phyloP scores from a whole-genome alignment of 345 rosid genomes.

The Psidium guajava region DNA sequence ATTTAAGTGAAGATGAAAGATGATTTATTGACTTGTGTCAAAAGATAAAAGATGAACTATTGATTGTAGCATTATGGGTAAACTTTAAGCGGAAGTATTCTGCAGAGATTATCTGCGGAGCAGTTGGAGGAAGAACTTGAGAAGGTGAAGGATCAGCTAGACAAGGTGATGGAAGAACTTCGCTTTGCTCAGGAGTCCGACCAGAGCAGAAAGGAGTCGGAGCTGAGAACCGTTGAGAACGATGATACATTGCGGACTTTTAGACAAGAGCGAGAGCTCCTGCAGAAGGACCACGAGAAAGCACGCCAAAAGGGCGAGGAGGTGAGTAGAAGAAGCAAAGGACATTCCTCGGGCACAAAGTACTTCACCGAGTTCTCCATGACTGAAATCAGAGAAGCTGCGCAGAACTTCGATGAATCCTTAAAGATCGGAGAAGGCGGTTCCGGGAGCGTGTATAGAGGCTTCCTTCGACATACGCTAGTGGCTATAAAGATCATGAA shows the following conservation, averaged over 20 bases:
- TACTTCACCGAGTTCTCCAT: background rate
- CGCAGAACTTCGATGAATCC: background rate
- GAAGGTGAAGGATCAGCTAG: background rate
- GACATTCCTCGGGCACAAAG: background rate
- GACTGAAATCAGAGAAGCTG: background rate
- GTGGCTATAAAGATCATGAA: slow-evolving; percentile 5
- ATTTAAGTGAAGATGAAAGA: background rate
- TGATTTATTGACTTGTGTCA: background rate
- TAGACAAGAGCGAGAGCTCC: background rate
- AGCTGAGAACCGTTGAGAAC: background rate
- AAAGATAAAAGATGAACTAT: too few relatives aligned
- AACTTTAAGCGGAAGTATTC: background rate
- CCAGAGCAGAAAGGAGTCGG: background rate
- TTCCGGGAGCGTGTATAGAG: background rate
- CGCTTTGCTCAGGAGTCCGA: background rate
- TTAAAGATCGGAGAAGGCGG: slow-evolving; percentile 6
- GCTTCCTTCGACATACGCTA: background rate
- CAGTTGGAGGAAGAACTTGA: background rate
- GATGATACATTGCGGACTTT: background rate
- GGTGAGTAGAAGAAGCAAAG: background rate
- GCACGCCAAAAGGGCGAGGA: background rate
- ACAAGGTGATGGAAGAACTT: background rate
- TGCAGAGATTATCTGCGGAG: background rate
- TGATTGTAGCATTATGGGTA: background rate
- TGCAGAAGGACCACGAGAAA: background rate